Evolutionary conservation across 495 filamentous ascomycete genomes (phyloP), one percentile per base, ranked within the genome.

Genomic region (Apiosordaria backusii): DNA sequence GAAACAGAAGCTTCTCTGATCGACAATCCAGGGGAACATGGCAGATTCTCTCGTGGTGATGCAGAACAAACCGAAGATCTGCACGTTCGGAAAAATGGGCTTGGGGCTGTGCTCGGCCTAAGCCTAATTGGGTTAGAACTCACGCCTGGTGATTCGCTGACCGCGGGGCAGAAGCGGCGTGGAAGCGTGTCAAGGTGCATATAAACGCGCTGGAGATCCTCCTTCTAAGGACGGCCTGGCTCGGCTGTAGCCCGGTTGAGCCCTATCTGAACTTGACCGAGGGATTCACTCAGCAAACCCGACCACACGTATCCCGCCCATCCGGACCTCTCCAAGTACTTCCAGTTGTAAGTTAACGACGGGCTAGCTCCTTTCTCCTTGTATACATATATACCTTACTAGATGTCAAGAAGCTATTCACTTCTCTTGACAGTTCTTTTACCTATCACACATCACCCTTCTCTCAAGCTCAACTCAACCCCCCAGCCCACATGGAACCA

Each of bases 171-270:
- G 29, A 22, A 45, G 60, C 63, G 29, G 61, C 64, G 19, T 64
- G 62, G 29, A 40, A 60, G 57, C 57, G 57, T 22, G 57, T 27
- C 57, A 60, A 27, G 35, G 61, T 63, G 65, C 68, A 73, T 71
- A 73, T 73, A 73, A 73, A 71, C 66, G 63, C 66, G 27, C 45
- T 64, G 67, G n/a, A 24, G 45, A 57, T 69, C 70, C 70, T 61
- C 63, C 50, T 54, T 27, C 60, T 26, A 60, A 45, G 35, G 35
- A 45, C 35, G 35, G 35, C 35, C 35, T 45, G 4, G 35, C 35
- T 45, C 35, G 35, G 35, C 35, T 7, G 35, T 45, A 45, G 35
- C 27, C 27, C 7, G 27, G 7, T 29, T 29, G 27, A 45, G 35
- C 35, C 35, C 21, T 21, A 55, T 55, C 19, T 55, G 22, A 55